Base-by-base conservation (phyloP, 164 flowering plant genomes). In the Berberis vulgaris region DNA sequence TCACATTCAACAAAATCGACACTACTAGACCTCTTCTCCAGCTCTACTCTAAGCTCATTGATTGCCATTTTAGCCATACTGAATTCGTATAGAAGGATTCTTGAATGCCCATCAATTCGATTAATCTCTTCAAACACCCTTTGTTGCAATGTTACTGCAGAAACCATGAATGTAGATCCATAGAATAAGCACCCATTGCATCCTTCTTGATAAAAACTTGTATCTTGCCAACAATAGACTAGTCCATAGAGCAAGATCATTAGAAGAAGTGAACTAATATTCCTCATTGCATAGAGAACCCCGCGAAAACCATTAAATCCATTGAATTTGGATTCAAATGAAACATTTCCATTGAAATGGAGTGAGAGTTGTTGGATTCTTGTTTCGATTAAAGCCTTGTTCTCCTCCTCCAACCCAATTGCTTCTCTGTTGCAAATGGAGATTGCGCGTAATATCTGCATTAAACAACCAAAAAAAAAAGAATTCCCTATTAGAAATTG, bases 291-390 rank as follows among this genome's bases (percentile, higher is more conserved):
- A 69, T 81, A 84, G 0, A 91, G 79, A n/a, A 87, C 96, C 7
- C 96, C 98, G 1, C 98, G 70, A 74, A 91, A 91, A 0, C 96
- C 93, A 67, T 77, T 81, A 82, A 86, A 86, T 6, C 90, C 97
- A 67, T 88, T 84, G 3, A 87, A 80, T 73, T 84, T 86, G 11
- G 92, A 84, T 71, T 84, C 95, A 2, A 81, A 56, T 0, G 76
- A 74, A 1, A 82, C 77, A 60, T 71, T 81, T 67, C 84, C 94
- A 62, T 88, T 88, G 63, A 83, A 73, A 43, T 79, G 61, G 46
- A 84, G 74, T 0, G 89, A 76, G 2, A 86, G 83, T 0, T 77
- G 76, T 50, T 82, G 84, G 67, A 83, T 84, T 74, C 92, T 82
- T 1, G 78, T 81, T 58, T 89, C 96, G 84, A 86, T 77, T 43